Evolutionary conservation across 192 early-diverging fungal species (phyloP).

Genomic region (Umbelopsis isabellina): DNA sequence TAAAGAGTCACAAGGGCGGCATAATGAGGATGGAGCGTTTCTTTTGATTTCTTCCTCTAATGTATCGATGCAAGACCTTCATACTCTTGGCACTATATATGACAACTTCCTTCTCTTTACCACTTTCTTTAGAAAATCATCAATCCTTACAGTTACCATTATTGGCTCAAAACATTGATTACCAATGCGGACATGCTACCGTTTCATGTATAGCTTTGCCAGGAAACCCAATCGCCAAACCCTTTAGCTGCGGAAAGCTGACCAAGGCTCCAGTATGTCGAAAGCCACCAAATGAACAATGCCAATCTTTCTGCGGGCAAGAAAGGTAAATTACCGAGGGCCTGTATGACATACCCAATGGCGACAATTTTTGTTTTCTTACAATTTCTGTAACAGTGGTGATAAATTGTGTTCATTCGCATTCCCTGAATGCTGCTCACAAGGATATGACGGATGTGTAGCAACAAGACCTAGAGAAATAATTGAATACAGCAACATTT

Average conservation of each 20-base stretch:
- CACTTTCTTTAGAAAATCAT: neutral
- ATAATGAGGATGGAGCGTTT: too few species aligned
- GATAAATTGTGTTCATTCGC: constrained; percentile 10
- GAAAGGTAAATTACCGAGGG: neutral
- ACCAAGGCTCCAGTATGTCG: constrained; percentile 9
- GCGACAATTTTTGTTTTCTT: neutral
- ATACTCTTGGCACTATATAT: too few species aligned
- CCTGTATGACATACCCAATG: neutral
- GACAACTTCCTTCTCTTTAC: neutral
- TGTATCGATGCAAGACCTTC: too few species aligned
- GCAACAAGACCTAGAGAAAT: constrained; percentile 12
- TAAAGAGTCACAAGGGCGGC: too few species aligned
- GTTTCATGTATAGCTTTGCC: constrained; percentile 12
- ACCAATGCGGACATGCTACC: neutral
- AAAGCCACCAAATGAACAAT: neutral
- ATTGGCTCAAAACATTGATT: too few species aligned
- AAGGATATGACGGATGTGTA: constrained; percentile 11
- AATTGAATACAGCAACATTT: neutral
- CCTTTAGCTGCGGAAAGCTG: constrained; percentile 9
- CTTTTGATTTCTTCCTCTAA: too few species aligned
- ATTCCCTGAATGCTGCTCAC: constrained; percentile 5
- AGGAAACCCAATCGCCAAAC: constrained; percentile 1
- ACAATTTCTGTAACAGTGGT: neutral
- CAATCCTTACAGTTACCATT: neutral
- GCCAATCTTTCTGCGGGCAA: neutral